A percentile compares a stretch with the other conserved stretches of the same genome.
Conservation (phyloP, 2,329 filamentous ascomycete genomes). For the Rhynchosporium secalis region DNA sequence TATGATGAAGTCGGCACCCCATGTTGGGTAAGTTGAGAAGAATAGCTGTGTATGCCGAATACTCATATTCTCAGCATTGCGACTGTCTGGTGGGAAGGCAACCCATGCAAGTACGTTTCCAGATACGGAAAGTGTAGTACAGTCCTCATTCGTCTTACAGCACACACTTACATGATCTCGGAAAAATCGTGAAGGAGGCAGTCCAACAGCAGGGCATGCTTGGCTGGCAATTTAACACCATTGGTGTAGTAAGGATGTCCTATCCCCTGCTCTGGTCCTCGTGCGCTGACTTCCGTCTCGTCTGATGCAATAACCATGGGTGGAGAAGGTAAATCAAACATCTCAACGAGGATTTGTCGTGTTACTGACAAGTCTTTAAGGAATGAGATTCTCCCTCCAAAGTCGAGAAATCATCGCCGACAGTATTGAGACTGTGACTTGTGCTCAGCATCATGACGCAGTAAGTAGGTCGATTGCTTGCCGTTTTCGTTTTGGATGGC, state of each 20-base stretch:
- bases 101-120: constrained; percentile 79
- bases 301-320: constrained; percentile 87
- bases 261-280: constrained; percentile 6
- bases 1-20: constrained; percentile 85
- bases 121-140: constrained; percentile 17
- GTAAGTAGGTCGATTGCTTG: background rate
- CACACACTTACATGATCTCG: constrained; percentile 76
- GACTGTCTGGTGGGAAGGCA: constrained; percentile 73
- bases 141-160: constrained; percentile 38
- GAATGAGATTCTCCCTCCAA: constrained; percentile 92
- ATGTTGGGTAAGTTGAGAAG: constrained; percentile 64
- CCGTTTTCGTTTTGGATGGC: background rate
- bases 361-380: constrained; percentile 45
- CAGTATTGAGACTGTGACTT: constrained; percentile 90
- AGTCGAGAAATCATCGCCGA: constrained; percentile 91
- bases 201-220: constrained; percentile 83
- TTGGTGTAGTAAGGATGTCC: constrained; percentile 20
- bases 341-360: background rate
- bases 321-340: constrained; percentile 66
- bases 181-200: constrained; percentile 80
- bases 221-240: constrained; percentile 52
- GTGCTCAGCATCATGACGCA: constrained; percentile 58
- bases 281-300: constrained; percentile 45
- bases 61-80: constrained; percentile 16
- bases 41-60: background rate